Base-by-base conservation (phyloP, 345 rosid genomes). In the Physaria fendleri region DNA sequence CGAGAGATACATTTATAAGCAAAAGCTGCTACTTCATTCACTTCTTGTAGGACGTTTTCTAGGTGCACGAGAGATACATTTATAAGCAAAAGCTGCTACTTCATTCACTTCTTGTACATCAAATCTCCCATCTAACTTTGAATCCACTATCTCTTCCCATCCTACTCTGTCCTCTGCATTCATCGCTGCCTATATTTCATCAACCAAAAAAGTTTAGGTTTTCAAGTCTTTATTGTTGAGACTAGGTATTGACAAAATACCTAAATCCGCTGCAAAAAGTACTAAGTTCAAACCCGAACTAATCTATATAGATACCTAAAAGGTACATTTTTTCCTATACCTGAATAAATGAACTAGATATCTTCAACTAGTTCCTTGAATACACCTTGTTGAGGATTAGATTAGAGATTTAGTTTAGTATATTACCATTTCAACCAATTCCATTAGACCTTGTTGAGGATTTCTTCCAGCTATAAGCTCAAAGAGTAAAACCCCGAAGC, bases 361-460 rank as follows among this genome's bases (percentile, higher is more conserved):
- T n/a, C n/a, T n/a, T n/a, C n/a, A n/a, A n/a, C n/a, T n/a, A n/a
- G n/a, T n/a, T n/a, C n/a, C n/a, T n/a, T n/a, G n/a, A n/a, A n/a
- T n/a, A n/a, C n/a, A n/a, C n/a, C n/a, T n/a, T n/a, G n/a, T n/a
- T n/a, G n/a, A n/a, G n/a, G n/a, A n/a, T n/a, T n/a, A n/a, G n/a
- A 21, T 4, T 14, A 25, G 29, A 58, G 42, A 43, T 32, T 3
- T 28, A 2, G 49, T 24, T 14, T 7, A 51, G 37, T 5, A 62
- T 54, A 73, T 78, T 87, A 93, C 99, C 38, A 89, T 90, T 56
- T 89, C 92, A 55, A 85, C 94, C 14, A 85, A 82, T 74, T 93
- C 99, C 90, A 93, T 77, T 68, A 93, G 95, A 63, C 99, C 97
- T 71, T 87, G 97, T 45, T 82, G 87, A 62, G 99, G 99, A 51